Base-by-base conservation (phyloP, 805 yeast genomes). In the Candida caryicola region DNA sequence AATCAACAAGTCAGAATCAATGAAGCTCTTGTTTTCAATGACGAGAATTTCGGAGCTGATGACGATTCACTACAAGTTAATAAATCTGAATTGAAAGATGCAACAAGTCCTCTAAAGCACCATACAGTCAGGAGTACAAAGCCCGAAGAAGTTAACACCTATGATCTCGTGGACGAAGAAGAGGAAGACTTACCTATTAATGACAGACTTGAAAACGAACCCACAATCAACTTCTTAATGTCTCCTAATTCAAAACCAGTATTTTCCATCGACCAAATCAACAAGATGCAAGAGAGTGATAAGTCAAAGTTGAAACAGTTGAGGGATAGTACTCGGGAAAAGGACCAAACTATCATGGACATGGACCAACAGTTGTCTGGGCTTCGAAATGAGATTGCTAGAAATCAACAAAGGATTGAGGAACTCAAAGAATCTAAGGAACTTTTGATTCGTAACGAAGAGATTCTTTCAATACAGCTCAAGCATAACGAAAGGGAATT, bases 211-310 rank as follows among this genome's bases (percentile, higher is more conserved):
- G 57, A 48, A 17, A 46, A 55, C 32, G 64, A 62, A 34, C 63
- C 62, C 4, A 59, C 65, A 3, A 54, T 56, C 9, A 59, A 60
- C 41, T 52, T 61, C 32, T 36, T 55, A 16, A 48, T 57, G 54
- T 55, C 63, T 4, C 63, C 63, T n/a, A 58, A 56, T 33, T 57
- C 64, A 4, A 60, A 54, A 33, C 67, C 67, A 2, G 53, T 57
- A 3, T 63, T 59, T 36, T 55, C 67, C 8, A 38, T 53, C 4
- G 52, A 52, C 13, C 59, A 60, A 33, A 41, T 63, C 5, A 47
- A 50, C 31, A 51, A 48, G 26, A 51, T 60, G 32, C 61, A 55
- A 37, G 51, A 50, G 10, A 47, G 53, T 33, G 45, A 54, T 14
- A 35, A 42, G 14, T 27, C 26, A 17, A 40, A 35, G 27, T 30